Conservation (phyloP, 2,329 filamentous ascomycete species). For the Colletotrichum coccodes region DNA sequence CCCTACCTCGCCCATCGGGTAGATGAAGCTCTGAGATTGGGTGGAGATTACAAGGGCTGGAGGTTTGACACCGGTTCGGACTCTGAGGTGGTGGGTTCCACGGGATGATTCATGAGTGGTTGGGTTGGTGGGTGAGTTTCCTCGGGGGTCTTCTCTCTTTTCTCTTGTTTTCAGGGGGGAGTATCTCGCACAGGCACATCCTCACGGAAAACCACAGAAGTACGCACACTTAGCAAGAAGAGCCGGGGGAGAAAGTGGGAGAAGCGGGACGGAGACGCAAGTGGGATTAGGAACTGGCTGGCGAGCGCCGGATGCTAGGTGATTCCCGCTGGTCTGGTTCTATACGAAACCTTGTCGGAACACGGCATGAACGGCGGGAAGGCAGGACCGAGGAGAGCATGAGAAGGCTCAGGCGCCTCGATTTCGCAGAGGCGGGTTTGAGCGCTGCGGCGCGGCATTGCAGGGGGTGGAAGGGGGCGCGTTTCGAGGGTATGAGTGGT, state of each 20-base stretch:
- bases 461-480: neutral
- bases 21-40: conserved; percentile 6
- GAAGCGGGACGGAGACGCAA: neutral
- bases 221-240: neutral
- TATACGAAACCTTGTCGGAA: conserved; percentile 29
- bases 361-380: conserved; percentile 28
- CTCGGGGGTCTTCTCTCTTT: neutral
- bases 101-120: neutral
- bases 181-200: neutral
- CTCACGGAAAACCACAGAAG: no score
- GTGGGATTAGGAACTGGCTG: neutral
- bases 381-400: neutral
- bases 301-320: neutral
- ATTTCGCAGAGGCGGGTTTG: neutral
- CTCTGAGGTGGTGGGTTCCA: neutral
- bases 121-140: neutral
- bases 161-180: neutral
- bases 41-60: neutral
- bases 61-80: neutral
- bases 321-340: conserved; percentile 25
- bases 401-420: no score
- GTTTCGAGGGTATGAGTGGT: neutral
- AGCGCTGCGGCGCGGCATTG: no score
- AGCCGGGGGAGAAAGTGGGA: neutral
- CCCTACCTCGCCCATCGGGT: conserved; percentile 2